Evolutionary conservation across 2,329 filamentous ascomycete species (phyloP).

Genomic region (Ceratocystis papillata): DNA sequence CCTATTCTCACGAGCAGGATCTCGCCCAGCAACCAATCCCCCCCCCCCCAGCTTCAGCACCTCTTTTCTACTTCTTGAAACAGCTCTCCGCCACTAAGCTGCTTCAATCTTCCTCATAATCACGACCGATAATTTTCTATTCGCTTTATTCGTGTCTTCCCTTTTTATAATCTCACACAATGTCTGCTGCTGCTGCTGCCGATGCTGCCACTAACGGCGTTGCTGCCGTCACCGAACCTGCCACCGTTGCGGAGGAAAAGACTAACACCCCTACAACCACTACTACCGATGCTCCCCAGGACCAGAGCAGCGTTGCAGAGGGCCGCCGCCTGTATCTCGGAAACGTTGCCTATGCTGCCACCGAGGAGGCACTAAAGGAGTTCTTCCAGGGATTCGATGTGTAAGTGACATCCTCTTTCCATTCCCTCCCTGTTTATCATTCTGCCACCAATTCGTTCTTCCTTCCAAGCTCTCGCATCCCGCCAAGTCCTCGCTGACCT

Average conservation of each 20-base stretch:
- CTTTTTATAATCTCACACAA: constrained; percentile 47
- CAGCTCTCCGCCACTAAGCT: neutral
- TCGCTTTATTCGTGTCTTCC: constrained; percentile 60
- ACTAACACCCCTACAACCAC: constrained; percentile 49
- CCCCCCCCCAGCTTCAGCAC: constrained; percentile 8
- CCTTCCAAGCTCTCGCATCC: neutral
- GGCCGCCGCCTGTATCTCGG: constrained; percentile 99
- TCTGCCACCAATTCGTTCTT: neutral
- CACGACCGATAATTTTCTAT: constrained; percentile 31
- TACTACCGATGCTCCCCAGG: constrained; percentile 64
- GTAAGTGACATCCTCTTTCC: constrained; percentile 49
- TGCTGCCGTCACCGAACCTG: constrained; percentile 19
- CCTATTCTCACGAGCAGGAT: constrained; percentile 24
- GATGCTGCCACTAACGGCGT: constrained; percentile 22
- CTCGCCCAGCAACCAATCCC: constrained; percentile 19
- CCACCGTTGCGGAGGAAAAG: constrained; percentile 49
- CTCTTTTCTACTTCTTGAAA: constrained; percentile 7
- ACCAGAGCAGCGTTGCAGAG: constrained; percentile 87
- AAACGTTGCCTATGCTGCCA: constrained; percentile 99
- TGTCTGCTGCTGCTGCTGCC: constrained; percentile 57
- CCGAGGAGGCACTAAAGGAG: constrained; percentile 98
- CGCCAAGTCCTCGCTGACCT: neutral
- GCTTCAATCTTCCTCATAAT: constrained; percentile 13
- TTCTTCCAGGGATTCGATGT: constrained; percentile 99
- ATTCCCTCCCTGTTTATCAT: neutral